Conservation (phyloP, 2,329 filamentous ascomycete species). For the Pseudocercospora musae region DNA sequence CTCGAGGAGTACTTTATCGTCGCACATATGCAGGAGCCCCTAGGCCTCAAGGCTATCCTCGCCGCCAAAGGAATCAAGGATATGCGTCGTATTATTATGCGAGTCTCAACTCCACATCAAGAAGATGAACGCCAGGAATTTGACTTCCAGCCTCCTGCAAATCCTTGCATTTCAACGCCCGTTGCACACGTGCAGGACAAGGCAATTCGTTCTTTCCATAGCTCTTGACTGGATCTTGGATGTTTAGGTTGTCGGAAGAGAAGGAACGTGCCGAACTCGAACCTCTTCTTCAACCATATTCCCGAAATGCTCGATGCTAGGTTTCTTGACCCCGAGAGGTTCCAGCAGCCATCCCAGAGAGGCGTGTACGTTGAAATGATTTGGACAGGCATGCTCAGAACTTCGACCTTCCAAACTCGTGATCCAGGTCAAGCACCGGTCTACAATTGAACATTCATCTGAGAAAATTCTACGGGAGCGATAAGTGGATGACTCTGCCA, state of each 20-base stretch:
- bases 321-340: background rate
- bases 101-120: background rate
- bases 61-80: background rate
- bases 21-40: background rate
- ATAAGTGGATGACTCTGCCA: background rate
- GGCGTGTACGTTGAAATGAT: background rate
- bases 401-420: background rate
- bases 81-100: no score
- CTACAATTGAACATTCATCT: background rate
- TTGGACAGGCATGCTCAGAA: background rate
- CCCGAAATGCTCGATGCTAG: background rate
- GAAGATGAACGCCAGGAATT: background rate
- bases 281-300: background rate
- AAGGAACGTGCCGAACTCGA: background rate
- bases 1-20: background rate
- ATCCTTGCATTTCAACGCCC: background rate
- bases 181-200: background rate
- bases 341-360: background rate
- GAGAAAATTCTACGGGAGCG: background rate
- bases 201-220: background rate
- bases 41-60: background rate
- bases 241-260: background rate
- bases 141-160: background rate
- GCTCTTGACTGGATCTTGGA: background rate
- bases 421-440: background rate